These are phyloP conservation scores for Naganishia liquefaciens DNA, from an alignment of 1,284 basidiomycete genomes.

Conservation along the genomic window DNA sequence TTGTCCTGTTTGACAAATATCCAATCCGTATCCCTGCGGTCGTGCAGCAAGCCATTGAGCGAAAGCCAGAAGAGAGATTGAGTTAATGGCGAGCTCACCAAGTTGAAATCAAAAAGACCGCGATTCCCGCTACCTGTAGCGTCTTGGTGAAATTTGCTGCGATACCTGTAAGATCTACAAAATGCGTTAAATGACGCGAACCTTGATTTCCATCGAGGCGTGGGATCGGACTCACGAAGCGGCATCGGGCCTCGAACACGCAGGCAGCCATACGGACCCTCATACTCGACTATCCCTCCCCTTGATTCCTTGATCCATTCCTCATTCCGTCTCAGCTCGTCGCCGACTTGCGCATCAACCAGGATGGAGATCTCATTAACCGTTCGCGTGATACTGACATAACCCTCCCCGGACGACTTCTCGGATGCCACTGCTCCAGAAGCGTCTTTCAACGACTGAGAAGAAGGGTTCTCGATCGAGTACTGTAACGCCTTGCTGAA, in stretches of 20 bases:
- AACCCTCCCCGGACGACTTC: constrained; percentile 17
- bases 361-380: constrained; percentile 11
- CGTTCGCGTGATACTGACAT: constrained; percentile 23
- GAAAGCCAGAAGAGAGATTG: not conserved
- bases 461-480: constrained; percentile 1
- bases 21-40: constrained; percentile 29
- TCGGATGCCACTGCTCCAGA: not conserved
- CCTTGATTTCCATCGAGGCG: not conserved
- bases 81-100: not conserved
- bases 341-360: constrained; percentile 1
- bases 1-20: constrained; percentile 30
- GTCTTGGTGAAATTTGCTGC: constrained; percentile 26
- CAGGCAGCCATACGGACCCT: constrained; percentile 26
- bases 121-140: constrained; percentile 18
- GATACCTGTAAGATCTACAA: constrained; percentile 24
- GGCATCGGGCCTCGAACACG: constrained; percentile 28
- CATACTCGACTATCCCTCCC: constrained; percentile 6
- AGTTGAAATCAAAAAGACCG: constrained; percentile 29
- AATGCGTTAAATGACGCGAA: not conserved
- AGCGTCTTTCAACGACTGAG: not conserved
- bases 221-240: constrained; percentile 9
- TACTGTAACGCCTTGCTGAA: constrained; percentile 8
- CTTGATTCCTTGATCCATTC: not conserved
- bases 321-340: not conserved
- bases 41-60: not conserved